Base-by-base conservation (phyloP, 2,329 filamentous ascomycete species). In the Aureobasidium subglaciale region DNA sequence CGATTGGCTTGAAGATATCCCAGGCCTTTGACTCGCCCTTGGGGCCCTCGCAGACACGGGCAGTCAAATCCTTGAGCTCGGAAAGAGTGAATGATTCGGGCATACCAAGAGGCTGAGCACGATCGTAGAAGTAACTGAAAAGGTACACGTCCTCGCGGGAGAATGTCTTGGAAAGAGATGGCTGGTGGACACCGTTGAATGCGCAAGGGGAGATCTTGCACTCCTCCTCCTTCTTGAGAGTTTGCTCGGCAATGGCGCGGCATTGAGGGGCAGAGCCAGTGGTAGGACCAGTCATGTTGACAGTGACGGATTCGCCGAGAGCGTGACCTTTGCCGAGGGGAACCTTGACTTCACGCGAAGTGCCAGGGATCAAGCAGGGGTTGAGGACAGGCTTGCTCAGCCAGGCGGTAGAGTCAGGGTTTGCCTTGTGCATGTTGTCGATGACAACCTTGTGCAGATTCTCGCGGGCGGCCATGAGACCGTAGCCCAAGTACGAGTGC, bases 101-200 rank as follows among this genome's bases (percentile, higher is more conserved):
- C 90, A 99, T 97, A 62, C 95, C 95, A 10, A 99, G 83, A 4
- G 90, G 89, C 70, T 88, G 82, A 22, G 88, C 95, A 65, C 95
- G 91, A 77, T 99, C 93, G 75, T 87, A 96, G 75, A 99, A 99
- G 80, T 95, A 99, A 27, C 89, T 95, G 74, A 99, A 92, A 63
- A 97, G 90, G 75, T 92, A 99, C 35, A 97, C 83, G 65, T 96
- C 91, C 72, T 97, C 92, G 60, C 80, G 81, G 24, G 88, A 77
- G 66, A 99, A 99, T 0, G 93, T 99, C 79, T 96, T 95, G 63
- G 84, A 85, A 45, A 99, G 80, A 20, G 87, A 86, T 9, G 93
- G 93, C 72, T 99, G 93, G 74, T 99, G 89, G 27, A 99, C 84
- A 61, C 93, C 93, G 70, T 96, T 95, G 83, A 99, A 99, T 1